Conservation (phyloP, 2,329 filamentous ascomycete genomes). For the Herpotrichia juniperi region DNA sequence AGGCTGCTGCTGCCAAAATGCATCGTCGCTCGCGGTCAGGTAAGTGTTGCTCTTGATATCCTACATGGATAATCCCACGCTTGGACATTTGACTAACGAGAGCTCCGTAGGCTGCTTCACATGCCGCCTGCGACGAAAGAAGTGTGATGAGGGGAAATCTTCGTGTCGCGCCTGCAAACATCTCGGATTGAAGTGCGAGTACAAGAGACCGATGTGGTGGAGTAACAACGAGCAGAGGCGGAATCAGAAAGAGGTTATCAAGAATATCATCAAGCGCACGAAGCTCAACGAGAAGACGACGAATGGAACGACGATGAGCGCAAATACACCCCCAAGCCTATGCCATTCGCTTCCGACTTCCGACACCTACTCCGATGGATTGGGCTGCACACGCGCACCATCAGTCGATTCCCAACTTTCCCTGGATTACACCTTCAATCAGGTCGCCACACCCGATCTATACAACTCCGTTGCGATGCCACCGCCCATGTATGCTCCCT, state of each 20-base stretch:
- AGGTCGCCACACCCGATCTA: constrained; percentile 60
- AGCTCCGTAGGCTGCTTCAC: constrained; percentile 66
- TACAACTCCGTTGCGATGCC: constrained; percentile 67
- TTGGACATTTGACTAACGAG: constrained; percentile 43
- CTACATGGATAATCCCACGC: constrained; percentile 46
- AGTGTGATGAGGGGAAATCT: constrained; percentile 72
- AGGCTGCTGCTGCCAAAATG: constrained; percentile 76
- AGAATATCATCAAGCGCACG: constrained; percentile 95
- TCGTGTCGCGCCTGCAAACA: constrained; percentile 68
- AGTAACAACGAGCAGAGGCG: constrained; percentile 86
- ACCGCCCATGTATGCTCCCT: constrained; percentile 50
- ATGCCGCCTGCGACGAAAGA: constrained; percentile 71
- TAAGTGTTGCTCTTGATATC: constrained; percentile 58
- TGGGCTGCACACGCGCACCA: constrained; percentile 71
- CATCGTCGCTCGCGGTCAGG: constrained; percentile 94
- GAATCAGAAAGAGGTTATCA: constrained; percentile 92
- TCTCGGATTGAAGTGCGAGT: constrained; percentile 88
- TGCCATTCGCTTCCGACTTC: constrained; percentile 83
- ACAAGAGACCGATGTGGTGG: constrained; percentile 98
- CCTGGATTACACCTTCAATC: constrained; percentile 68
- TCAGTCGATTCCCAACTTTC: constrained; percentile 83
- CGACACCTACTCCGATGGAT: constrained; percentile 76
- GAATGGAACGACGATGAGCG: constrained; percentile 53
- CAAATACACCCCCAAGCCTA: constrained; percentile 75
- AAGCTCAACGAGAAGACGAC: constrained; percentile 88